A percentile compares a stretch with the other conserved stretches of the same genome.
Evolutionary conservation across 768 basidiomycete genomes (phyloP).

Genomic region (Russula virescens): DNA sequence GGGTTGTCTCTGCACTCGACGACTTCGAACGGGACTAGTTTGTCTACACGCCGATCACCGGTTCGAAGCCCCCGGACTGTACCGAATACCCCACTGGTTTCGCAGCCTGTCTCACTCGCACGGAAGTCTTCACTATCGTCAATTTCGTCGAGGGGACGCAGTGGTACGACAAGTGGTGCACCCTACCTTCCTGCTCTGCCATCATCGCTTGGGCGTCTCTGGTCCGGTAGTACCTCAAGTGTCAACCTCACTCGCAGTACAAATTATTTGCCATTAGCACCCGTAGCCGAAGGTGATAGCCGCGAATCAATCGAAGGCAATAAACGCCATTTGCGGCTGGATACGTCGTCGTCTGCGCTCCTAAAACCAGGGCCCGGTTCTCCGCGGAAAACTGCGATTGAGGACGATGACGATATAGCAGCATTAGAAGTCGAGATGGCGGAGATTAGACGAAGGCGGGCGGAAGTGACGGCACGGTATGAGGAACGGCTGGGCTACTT

Average conservation of each 20-base stretch:
- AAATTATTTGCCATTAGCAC: slow-evolving; percentile 45
- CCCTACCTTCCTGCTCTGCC: slow-evolving; percentile 32
- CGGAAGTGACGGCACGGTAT: slow-evolving; percentile 67
- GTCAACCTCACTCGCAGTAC: slow-evolving; percentile 49
- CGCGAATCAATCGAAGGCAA: slow-evolving; percentile 13
- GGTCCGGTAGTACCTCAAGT: slow-evolving; percentile 38
- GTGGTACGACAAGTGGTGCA: slow-evolving; percentile 23
- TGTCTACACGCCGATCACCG: slow-evolving; percentile 21
- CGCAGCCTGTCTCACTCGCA: slow-evolving; percentile 18
- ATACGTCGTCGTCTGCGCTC: slow-evolving; percentile 1
- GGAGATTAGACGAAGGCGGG: slow-evolving; percentile 62
- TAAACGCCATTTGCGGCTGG: slow-evolving; percentile 12
- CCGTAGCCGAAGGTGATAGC: slow-evolving; percentile 45
- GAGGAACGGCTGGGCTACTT: slow-evolving; percentile 73
- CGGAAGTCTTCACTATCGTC: slow-evolving; percentile 25
- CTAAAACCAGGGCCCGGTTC: slow-evolving; percentile 1
- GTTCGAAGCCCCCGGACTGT: slow-evolving; percentile 9
- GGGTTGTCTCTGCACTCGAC: slow-evolving; percentile 23
- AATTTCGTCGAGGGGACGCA: slow-evolving; percentile 24
- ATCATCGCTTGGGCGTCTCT: slow-evolving; percentile 30
- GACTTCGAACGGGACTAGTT: slow-evolving; percentile 20
- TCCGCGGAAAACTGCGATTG: slow-evolving; percentile 24
- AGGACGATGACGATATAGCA: slow-evolving; percentile 34
- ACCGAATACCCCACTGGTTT: slow-evolving; percentile 12
- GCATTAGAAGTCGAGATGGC: slow-evolving; percentile 53